These are phyloP conservation scores for Achlya hypogyna DNA, from an alignment of 352 stramenopile species.

Conservation along the genomic window DNA sequence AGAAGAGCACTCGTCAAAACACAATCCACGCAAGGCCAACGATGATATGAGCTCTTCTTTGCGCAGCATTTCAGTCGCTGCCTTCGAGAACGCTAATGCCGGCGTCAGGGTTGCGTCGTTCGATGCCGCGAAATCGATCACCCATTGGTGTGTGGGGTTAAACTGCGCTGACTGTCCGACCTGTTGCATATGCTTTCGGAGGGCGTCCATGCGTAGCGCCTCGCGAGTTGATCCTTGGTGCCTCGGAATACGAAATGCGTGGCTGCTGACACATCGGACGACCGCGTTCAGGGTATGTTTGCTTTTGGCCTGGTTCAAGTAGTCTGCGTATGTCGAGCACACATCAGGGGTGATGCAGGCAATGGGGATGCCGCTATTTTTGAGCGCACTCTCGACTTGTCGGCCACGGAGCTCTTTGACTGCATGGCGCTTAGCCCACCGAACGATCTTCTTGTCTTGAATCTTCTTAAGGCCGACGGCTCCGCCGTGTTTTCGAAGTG, in stretches of 20 bases:
- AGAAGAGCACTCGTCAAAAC: neutral
- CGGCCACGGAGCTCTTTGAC: neutral
- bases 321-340: slow-evolving; percentile 15
- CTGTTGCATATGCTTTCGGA: slow-evolving; percentile 4
- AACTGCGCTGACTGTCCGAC: neutral
- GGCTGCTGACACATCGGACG: slow-evolving; percentile 1
- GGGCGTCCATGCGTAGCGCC: neutral
- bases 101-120: slow-evolving; percentile 10
- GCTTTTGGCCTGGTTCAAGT: slow-evolving; percentile 5
- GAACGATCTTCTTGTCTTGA: slow-evolving; percentile 15
- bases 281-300: neutral
- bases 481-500: slow-evolving; percentile 2
- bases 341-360: neutral
- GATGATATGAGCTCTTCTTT: slow-evolving; percentile 2
- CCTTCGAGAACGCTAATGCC: neutral
- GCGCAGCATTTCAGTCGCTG: neutral
- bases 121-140: slow-evolving; percentile 2
- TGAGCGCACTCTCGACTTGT: neutral
- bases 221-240: neutral
- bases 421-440: neutral
- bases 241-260: neutral
- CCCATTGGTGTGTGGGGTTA: neutral
- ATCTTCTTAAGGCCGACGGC: slow-evolving; percentile 5
- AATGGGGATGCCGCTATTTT: neutral
- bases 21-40: neutral